Conservation (phyloP, 2,329 filamentous ascomycete genomes). For the Claviceps purpurea region DNA sequence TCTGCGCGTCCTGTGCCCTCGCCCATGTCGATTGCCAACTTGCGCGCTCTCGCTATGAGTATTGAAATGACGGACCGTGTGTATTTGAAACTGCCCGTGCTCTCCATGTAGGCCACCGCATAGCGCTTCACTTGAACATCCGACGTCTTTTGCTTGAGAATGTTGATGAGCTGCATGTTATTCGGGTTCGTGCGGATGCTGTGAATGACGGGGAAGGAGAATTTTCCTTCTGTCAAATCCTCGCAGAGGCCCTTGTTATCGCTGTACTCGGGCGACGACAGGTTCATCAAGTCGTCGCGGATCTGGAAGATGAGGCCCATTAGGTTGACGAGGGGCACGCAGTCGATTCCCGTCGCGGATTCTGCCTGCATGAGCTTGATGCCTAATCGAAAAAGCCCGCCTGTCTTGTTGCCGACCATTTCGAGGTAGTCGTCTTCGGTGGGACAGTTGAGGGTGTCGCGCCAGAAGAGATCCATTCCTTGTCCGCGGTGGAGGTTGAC, state of each 20-base stretch:
- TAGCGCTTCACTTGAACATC: slow-evolving; percentile 85
- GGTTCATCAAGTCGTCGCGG: slow-evolving; percentile 86
- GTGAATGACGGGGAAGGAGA: slow-evolving; percentile 91
- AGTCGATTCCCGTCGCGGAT: slow-evolving; percentile 44
- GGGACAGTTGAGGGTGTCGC: slow-evolving; percentile 70
- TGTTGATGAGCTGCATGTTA: slow-evolving; percentile 76
- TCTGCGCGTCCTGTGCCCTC: slow-evolving; percentile 40
- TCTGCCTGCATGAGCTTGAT: slow-evolving; percentile 84
- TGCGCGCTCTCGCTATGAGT: slow-evolving; percentile 49
- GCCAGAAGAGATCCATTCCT: slow-evolving; percentile 86
- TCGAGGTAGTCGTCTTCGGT: slow-evolving; percentile 85
- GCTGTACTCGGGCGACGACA: slow-evolving; percentile 60
- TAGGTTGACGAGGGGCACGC: slow-evolving; percentile 71
- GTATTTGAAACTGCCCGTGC: slow-evolving; percentile 80
- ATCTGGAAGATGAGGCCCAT: slow-evolving; percentile 84
- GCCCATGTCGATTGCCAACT: slow-evolving; percentile 52
- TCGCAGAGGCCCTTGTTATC: slow-evolving; percentile 89
- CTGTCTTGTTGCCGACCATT: slow-evolving; percentile 87
- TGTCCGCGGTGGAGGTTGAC: slow-evolving; percentile 76
- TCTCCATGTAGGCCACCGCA: slow-evolving; percentile 82
- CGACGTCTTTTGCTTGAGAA: slow-evolving; percentile 76
- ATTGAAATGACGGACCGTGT: slow-evolving; percentile 54
- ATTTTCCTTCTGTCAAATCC: slow-evolving; percentile 93
- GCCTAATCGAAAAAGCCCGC: slow-evolving; percentile 70
- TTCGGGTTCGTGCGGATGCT: slow-evolving; percentile 65